phyloP scores from a whole-genome alignment of 495 filamentous ascomycete genomes.

The Neurospora discreta region DNA sequence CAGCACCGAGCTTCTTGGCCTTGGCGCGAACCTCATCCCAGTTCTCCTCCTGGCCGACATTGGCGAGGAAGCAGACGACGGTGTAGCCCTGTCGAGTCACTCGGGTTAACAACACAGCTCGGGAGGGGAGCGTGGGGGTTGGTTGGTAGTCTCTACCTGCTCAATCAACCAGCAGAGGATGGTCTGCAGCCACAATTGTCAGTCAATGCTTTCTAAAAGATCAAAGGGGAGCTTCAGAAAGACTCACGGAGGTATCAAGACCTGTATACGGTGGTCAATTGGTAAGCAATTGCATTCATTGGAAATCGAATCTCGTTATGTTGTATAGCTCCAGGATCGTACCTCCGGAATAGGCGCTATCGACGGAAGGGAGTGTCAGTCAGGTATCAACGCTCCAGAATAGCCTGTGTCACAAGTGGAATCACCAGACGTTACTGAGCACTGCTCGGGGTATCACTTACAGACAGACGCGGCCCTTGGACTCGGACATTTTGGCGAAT shows the following conservation, averaged over 20 bases:
- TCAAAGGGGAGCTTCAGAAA: slow-evolving; percentile 31
- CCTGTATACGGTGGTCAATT: slow-evolving; percentile 21
- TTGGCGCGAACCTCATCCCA: slow-evolving; percentile 45
- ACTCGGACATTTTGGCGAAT: slow-evolving; percentile 16
- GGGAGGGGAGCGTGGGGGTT: not conserved
- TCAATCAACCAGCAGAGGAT: slow-evolving; percentile 54
- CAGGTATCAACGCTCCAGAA: not conserved
- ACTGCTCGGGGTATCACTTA: slow-evolving; percentile 15
- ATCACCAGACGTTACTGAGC: not conserved
- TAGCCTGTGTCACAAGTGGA: not conserved
- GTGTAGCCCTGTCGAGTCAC: slow-evolving; percentile 12
- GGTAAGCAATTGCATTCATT: slow-evolving; percentile 6
- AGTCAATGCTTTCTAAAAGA: not conserved
- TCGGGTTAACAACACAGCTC: slow-evolving; percentile 30
- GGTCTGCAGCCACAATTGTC: slow-evolving; percentile 5
- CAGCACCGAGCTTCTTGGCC: slow-evolving; percentile 59
- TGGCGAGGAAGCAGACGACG: slow-evolving; percentile 41
- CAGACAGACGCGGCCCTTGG: slow-evolving; percentile 37
- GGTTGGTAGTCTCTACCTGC: slow-evolving; percentile 21
- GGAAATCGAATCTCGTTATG: not conserved
- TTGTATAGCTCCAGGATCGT: slow-evolving; percentile 3
- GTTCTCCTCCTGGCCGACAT: slow-evolving; percentile 43
- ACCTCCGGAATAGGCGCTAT: slow-evolving; percentile 37
- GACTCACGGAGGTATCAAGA: slow-evolving; percentile 46
- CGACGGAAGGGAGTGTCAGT: slow-evolving; percentile 7